phyloP scores from a whole-genome alignment of 371 early-diverging fungal genomes.

The Rhizopus sp. region DNA sequence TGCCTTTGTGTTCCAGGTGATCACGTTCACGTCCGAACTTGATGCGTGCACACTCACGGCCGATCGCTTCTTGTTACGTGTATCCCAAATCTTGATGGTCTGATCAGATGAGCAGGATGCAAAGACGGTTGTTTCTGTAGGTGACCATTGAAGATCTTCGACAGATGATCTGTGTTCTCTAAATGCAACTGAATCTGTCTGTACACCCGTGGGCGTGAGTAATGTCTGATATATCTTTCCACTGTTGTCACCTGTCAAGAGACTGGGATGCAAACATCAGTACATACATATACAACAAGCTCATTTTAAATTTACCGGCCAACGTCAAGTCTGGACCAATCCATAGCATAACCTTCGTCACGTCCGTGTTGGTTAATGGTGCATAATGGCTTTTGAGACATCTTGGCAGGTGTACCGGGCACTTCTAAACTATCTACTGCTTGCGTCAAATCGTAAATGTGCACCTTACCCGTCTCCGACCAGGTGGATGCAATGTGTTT shows the following conservation, averaged over 20 bases:
- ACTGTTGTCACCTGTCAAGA: slow-evolving; percentile 88
- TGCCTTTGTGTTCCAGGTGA: slow-evolving; percentile 88
- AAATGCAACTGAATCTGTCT: slow-evolving; percentile 77
- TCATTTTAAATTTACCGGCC: slow-evolving; percentile 49
- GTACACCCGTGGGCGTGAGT: slow-evolving; percentile 56
- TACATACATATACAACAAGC: background rate
- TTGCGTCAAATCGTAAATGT: slow-evolving; percentile 84
- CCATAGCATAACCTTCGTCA: slow-evolving; percentile 93
- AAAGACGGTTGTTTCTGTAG: slow-evolving; percentile 87
- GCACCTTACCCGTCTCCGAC: slow-evolving; percentile 93
- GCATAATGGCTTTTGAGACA: slow-evolving; percentile 71
- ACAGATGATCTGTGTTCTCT: slow-evolving; percentile 84
- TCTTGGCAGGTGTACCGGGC: slow-evolving; percentile 70
- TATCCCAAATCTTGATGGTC: slow-evolving; percentile 95
- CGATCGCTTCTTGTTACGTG: slow-evolving; percentile 71
- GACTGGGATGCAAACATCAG: slow-evolving; percentile 29
- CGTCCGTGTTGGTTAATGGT: slow-evolving; percentile 80
- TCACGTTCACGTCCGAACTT: slow-evolving; percentile 92
- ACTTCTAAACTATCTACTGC: slow-evolving; percentile 77
- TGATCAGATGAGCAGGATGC: slow-evolving; percentile 90
- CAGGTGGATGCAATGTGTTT: slow-evolving; percentile 85
- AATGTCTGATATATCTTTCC: slow-evolving; percentile 82
- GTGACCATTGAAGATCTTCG: slow-evolving; percentile 98
- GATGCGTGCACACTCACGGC: slow-evolving; percentile 85
- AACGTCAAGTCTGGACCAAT: slow-evolving; percentile 79